These are phyloP conservation scores for Phytophthora foliorum DNA, from an alignment of 352 stramenopile genomes.

Conservation along the genomic window DNA sequence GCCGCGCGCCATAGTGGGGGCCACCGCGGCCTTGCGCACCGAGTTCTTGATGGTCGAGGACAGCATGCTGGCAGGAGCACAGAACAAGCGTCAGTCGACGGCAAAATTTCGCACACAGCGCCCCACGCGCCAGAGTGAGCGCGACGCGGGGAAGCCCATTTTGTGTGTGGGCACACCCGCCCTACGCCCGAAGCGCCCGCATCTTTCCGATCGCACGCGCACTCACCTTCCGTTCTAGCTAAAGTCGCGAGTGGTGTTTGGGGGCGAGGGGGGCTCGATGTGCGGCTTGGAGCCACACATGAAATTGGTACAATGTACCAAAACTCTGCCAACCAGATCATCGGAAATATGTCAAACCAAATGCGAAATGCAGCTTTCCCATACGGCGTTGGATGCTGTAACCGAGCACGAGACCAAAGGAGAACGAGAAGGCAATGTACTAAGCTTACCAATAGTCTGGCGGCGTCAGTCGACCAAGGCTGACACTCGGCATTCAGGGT, in stretches of 20 bases:
- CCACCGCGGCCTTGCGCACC: constrained; percentile 53
- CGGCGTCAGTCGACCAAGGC: no score
- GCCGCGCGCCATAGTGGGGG: constrained; percentile 48
- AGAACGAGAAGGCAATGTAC: no score
- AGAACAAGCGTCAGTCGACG: constrained; percentile 15
- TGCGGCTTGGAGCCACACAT: constrained; percentile 25
- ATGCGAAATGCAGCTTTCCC: no score
- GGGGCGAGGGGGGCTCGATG: background rate
- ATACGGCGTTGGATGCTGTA: no score
- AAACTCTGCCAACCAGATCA: background rate
- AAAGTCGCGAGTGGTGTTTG: constrained; percentile 41
- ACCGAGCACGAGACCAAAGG: no score
- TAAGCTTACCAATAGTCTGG: no score
- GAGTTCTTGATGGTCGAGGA: constrained; percentile 80
- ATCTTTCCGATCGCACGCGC: constrained; percentile 8
- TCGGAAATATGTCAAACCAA: no score
- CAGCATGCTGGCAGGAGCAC: constrained; percentile 56
- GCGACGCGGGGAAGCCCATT: background rate
- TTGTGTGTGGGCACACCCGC: background rate
- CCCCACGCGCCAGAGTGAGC: background rate
- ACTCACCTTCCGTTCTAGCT: constrained; percentile 42
- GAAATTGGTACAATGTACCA: background rate
- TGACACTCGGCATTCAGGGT: no score
- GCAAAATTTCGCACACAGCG: background rate
- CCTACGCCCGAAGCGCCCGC: background rate